phyloP scores from a whole-genome alignment of 75 land plant species.

The Pinus albicaulis region DNA sequence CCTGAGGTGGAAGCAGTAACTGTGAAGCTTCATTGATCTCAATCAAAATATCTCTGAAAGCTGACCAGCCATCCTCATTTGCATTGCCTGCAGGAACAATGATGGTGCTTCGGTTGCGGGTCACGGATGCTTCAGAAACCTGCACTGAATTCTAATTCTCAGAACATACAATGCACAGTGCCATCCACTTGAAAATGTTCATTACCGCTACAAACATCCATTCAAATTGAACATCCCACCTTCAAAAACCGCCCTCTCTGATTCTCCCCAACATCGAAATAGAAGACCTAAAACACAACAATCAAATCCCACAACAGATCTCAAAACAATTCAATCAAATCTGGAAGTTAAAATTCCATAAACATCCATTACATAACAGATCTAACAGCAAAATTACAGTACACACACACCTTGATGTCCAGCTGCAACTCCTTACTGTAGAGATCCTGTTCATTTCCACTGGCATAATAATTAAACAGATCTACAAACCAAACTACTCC shows the following conservation, averaged over 20 bases:
- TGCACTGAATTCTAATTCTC: constrained; percentile 18
- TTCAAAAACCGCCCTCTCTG: constrained; percentile 89
- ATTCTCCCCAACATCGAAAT: constrained; percentile 94
- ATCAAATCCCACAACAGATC: not conserved
- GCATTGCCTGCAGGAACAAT: constrained; percentile 91
- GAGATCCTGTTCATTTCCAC: constrained; percentile 55
- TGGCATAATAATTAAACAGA: constrained; percentile 76
- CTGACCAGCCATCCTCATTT: constrained; percentile 86
- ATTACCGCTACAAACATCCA: not conserved
- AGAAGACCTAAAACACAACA: constrained; percentile 52
- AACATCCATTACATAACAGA: not conserved
- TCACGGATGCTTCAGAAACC: constrained; percentile 94
- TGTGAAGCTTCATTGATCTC: constrained; percentile 88
- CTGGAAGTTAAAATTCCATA: not conserved
- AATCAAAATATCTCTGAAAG: constrained; percentile 76
- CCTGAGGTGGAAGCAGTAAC: constrained; percentile 28
- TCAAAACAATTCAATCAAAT: not conserved
- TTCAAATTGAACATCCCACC: constrained; percentile 25
- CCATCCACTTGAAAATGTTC: not conserved
- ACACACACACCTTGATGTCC: constrained; percentile 60
- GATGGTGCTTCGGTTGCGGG: constrained; percentile 87
- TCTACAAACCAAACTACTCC: constrained; percentile 88
- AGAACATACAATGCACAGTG: not conserved
- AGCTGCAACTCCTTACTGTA: constrained; percentile 90
- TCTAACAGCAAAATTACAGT: not conserved